A percentile compares a stretch with the other conserved stretches of the same genome.
Conservation (phyloP, 2,329 filamentous ascomycete species). For the Sphaceloma murrayae region DNA sequence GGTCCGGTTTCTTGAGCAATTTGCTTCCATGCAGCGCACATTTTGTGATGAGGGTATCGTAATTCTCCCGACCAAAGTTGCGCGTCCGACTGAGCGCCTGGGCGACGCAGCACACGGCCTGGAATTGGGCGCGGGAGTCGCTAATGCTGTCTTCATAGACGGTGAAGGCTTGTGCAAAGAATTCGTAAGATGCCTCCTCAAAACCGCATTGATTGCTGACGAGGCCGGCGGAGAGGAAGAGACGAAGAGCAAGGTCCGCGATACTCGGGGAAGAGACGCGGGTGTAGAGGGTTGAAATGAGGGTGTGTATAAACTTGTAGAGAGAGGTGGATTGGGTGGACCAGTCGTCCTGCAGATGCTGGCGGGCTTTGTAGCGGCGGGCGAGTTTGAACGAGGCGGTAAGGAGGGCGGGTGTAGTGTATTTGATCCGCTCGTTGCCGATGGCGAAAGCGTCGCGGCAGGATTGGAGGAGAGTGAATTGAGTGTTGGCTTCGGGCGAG, state of each 20-base stretch:
- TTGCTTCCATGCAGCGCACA: slow-evolving; percentile 95
- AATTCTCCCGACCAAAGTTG: slow-evolving; percentile 92
- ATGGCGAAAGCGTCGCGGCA: slow-evolving; percentile 78
- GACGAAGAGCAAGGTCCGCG: slow-evolving; percentile 75
- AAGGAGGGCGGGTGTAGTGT: slow-evolving; percentile 85
- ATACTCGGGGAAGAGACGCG: slow-evolving; percentile 63
- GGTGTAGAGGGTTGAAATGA: slow-evolving; percentile 76
- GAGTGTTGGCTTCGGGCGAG: slow-evolving; percentile 77
- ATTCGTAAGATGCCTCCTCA: slow-evolving; percentile 95
- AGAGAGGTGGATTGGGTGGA: slow-evolving; percentile 65
- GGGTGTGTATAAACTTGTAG: slow-evolving; percentile 91
- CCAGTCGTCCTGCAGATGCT: slow-evolving; percentile 75
- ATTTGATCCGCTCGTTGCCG: slow-evolving; percentile 90
- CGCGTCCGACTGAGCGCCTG: slow-evolving; percentile 79
- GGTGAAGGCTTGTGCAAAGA: slow-evolving; percentile 95
- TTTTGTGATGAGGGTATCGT: slow-evolving; percentile 97
- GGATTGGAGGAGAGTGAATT: slow-evolving; percentile 86
- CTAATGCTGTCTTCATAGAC: slow-evolving; percentile 95
- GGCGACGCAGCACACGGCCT: slow-evolving; percentile 90
- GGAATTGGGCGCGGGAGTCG: slow-evolving; percentile 93
- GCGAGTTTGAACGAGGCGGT: slow-evolving; percentile 85
- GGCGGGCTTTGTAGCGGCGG: slow-evolving; percentile 75
- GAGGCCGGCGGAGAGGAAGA: slow-evolving; percentile 88
- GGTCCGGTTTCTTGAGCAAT: slow-evolving; percentile 91
- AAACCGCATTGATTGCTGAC: slow-evolving; percentile 84